Evolutionary conservation across 768 basidiomycete genomes (phyloP), one percentile per base, ranked within the genome.

Genomic region (Tylopilus vinaceipallidus): DNA sequence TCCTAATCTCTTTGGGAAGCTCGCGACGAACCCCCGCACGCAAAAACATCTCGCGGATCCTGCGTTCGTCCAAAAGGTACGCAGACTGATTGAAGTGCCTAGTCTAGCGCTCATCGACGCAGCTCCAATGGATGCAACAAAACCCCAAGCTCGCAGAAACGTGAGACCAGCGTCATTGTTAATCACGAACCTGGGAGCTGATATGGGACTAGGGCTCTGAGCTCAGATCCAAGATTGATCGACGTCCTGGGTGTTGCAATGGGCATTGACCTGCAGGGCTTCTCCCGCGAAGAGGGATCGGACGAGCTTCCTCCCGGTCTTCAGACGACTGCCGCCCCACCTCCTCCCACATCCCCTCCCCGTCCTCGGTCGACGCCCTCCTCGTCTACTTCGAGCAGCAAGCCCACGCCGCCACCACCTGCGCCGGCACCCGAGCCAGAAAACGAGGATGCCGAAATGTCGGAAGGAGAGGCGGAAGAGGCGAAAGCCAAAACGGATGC

Each of bases 251-350:
- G 95, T 52, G 95, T 84, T 11, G 78, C 91, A 49, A 91, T 98
- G 88, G 92, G 92, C 29, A 78, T 98, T 58, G 92, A 98, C 70
- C 80, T 98, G 71, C 84, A 90, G 69, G 91, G 87, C 49, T 87
- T 90, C 67, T 77, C 82, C 44, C 78, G 93, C 48, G 84, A 87
- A 16, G 91, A 91, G 72, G 93, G 88, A 30, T 91, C 91, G 10
- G 78, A 86, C 47, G 90, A 91, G 46, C 70, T 86, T 40, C 88
- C 90, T 8, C 78, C 86, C 9, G 84, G 82, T 37, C 55, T 83
- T 50, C 59, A 63, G 36, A 65, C 60, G 54, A 44, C 59, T 12
- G 58, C 42, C 30, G 64, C 54, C 35, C 50, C 55, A 10, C 55
- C 54, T 37, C 55, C 54, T 49, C 64, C 64, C 8, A 34, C 41